These are phyloP conservation scores for Cercophora scortea DNA, from an alignment of 495 filamentous ascomycete genomes.

Conservation along the genomic window DNA sequence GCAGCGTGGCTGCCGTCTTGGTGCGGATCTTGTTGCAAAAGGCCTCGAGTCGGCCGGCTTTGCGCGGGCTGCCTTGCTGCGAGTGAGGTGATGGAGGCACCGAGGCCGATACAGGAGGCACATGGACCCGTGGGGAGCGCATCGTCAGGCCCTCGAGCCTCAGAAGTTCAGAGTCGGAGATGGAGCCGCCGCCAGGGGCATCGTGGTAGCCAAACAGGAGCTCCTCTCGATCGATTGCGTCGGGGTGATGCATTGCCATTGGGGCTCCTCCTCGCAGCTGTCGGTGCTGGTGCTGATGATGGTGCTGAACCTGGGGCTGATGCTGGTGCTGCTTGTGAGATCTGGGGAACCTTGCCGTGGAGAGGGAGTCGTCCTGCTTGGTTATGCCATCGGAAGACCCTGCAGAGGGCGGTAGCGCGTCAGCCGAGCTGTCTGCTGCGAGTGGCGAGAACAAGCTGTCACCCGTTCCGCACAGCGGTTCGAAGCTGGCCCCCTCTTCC, in stretches of 20 bases:
- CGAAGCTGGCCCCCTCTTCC: conserved; percentile 11
- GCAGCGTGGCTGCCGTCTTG: conserved; percentile 18
- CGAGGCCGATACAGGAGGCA: conserved; percentile 16
- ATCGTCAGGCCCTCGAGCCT: conserved; percentile 38
- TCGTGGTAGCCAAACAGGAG: background rate
- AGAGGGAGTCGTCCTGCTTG: background rate
- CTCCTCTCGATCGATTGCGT: background rate
- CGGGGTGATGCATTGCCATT: background rate
- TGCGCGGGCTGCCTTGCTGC: conserved; percentile 15
- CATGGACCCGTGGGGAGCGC: conserved; percentile 26
- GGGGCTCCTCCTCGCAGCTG: background rate
- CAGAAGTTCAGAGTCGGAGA: conserved; percentile 41
- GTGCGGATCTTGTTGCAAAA: conserved; percentile 21
- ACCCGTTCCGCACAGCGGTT: conserved; percentile 9
- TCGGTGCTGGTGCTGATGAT: background rate
- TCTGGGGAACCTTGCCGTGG: background rate
- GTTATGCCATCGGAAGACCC: background rate
- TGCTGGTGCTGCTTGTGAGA: background rate
- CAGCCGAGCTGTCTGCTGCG: background rate
- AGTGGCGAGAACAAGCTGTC: conserved; percentile 13
- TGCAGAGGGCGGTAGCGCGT: background rate
- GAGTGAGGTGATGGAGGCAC: conserved; percentile 19
- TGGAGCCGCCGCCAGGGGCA: conserved; percentile 22
- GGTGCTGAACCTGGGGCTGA: background rate
- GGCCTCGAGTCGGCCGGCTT: conserved; percentile 16